Evolutionary conservation across 768 basidiomycete species (phyloP).

Genomic region (Pleurotus eryngii): DNA sequence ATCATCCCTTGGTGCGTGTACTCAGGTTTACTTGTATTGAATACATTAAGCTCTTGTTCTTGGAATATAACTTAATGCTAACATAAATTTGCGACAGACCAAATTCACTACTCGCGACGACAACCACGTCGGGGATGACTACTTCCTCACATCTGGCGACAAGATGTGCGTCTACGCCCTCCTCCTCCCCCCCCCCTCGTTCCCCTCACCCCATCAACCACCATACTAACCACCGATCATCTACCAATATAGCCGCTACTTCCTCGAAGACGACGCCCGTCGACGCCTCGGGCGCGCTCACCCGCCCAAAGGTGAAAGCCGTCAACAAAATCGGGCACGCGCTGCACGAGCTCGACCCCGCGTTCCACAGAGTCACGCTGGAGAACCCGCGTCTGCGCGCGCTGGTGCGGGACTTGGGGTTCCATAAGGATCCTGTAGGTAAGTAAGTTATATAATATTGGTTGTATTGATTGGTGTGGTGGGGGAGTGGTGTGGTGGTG

Average conservation of each 20-base stretch:
- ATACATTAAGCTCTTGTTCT: too few relatives aligned
- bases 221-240: too few relatives aligned
- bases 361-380: conserved; percentile 76
- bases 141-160: conserved; percentile 89
- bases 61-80: too few relatives aligned
- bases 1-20: conserved; percentile 72
- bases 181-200: not conserved
- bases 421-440: conserved; percentile 86
- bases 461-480: not conserved
- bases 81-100: conserved; percentile 47
- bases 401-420: conserved; percentile 74
- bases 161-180: conserved; percentile 56
- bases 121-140: conserved; percentile 85
- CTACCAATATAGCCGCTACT: conserved; percentile 56
- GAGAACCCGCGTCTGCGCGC: conserved; percentile 69
- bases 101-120: conserved; percentile 82
- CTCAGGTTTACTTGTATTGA: not conserved
- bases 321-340: conserved; percentile 97
- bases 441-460: too few relatives aligned
- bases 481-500: too few relatives aligned
- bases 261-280: conserved; percentile 92
- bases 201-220: too few relatives aligned
- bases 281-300: conserved; percentile 63
- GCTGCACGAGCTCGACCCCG: conserved; percentile 81
- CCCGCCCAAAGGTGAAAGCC: conserved; percentile 65